A percentile compares a stretch with the other conserved stretches of the same genome.
phyloP scores from a whole-genome alignment of 164 flowering plant genomes.

The Echeveria elegans region DNA sequence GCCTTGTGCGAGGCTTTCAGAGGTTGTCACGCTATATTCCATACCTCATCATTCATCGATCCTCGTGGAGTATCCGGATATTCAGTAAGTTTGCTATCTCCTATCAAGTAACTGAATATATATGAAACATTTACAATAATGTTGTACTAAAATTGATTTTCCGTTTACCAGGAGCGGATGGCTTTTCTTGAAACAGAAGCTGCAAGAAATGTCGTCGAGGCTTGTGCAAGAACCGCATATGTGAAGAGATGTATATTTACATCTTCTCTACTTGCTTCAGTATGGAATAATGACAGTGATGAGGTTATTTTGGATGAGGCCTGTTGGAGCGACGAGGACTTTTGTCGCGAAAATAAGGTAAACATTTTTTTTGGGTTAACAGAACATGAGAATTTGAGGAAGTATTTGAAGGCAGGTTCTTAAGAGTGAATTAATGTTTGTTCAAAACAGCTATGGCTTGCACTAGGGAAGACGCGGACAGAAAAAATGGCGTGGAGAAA shows the following conservation, averaged over 20 bases:
- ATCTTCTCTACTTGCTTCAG: conserved; percentile 32
- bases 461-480: conserved; percentile 34
- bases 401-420: not conserved
- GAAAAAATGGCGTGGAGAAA: conserved; percentile 39
- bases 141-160: not conserved
- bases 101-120: not conserved
- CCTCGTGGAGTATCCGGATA: conserved; percentile 38
- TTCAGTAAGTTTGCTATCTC: conserved; percentile 20
- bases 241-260: conserved; percentile 36
- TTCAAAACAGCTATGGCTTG: conserved; percentile 38
- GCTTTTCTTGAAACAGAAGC: conserved; percentile 30
- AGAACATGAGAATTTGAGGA: not conserved
- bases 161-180: conserved; percentile 26
- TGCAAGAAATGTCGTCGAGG: conserved; percentile 33
- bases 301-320: conserved; percentile 17
- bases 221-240: conserved; percentile 27
- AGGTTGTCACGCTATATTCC: conserved; percentile 35
- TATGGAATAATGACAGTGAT: conserved; percentile 18
- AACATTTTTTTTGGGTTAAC: not conserved
- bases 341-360: conserved; percentile 38
- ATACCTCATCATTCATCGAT: conserved; percentile 39
- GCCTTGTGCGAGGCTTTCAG: conserved; percentile 29
- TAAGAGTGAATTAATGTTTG: not conserved
- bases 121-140: not conserved
- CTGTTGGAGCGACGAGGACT: conserved; percentile 31